Evolutionary conservation across 176 grass and related monocot species (phyloP), one percentile per base, ranked within the genome.

Genomic region (Zoysia pacifica): DNA sequence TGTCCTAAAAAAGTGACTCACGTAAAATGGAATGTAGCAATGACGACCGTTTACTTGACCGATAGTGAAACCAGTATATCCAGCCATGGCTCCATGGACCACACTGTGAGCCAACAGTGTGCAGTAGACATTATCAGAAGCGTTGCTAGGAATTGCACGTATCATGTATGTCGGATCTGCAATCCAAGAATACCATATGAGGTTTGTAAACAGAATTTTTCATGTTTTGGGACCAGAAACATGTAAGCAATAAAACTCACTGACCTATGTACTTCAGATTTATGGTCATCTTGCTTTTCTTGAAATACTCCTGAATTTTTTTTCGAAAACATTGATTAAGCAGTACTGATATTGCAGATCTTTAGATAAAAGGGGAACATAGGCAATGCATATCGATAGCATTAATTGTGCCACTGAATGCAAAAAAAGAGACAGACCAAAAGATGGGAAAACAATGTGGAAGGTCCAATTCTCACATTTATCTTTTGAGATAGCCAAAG

Each of bases 91-190:
- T 85, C 94, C 94, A 67, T 97, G 94, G 12, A 97, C 79, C 54
- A 91, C 90, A 73, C 91, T 92, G 56, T 97, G 94, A 45, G 94
- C 91, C 70, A 97, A 45, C 50, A 97, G 58, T 74, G 94, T 97
- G 86, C 91, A 94, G 4, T 94, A 97, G 14, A 97, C 87, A 65
- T 97, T 97, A 48, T 97, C 94, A 7, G 94, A 97, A 49, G 94
- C 94, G 49, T 94, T 97, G 86, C 94, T 92, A 28, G 94, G 94
- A 65, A 97, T 86, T 35, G 94, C 94, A 6, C 94, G 94, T 82
- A 97, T 94, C 94, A 97, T 97, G 84, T 97, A 97, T 41, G 94
- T 97, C 35, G 94, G 94, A 88, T 97, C 94, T 97, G 89, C 83
- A 92, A 66, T 50, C 41, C 40, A 73, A 65, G 50, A n/a, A 85